A percentile compares a stretch with the other conserved stretches of the same genome.
phyloP scores from a whole-genome alignment of 495 filamentous ascomycete genomes.

The Penicillium crystallinum region DNA sequence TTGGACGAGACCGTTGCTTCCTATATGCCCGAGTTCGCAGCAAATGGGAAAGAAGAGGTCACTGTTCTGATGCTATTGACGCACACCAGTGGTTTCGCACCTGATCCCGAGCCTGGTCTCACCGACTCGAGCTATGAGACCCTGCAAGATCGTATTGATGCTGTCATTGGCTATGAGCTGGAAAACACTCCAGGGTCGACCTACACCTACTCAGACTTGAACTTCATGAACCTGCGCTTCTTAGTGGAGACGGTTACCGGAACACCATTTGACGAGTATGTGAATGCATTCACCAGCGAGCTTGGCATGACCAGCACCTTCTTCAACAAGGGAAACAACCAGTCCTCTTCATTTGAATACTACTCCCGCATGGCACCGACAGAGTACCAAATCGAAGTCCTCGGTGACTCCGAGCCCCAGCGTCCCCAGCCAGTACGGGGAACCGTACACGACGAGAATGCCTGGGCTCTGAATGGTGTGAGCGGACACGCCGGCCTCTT shows the following conservation, averaged over 20 bases:
- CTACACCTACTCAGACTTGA: conserved; percentile 25
- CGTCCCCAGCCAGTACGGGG: conserved; percentile 28
- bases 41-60: conserved; percentile 24
- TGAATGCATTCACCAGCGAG: conserved; percentile 12
- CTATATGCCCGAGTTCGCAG: conserved; percentile 22
- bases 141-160: conserved; percentile 17
- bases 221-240: conserved; percentile 24
- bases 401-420: conserved; percentile 18
- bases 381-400: conserved; percentile 24
- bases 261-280: conserved; percentile 16
- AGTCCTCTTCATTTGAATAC: conserved; percentile 10
- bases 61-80: conserved; percentile 23
- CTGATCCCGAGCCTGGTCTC: conserved; percentile 15
- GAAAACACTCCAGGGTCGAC: conserved; percentile 20
- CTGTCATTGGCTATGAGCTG: conserved; percentile 18
- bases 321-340: conserved; percentile 25
- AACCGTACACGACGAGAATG: conserved; percentile 28
- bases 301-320: conserved; percentile 26
- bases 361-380: conserved; percentile 23
- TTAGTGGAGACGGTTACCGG: conserved; percentile 20
- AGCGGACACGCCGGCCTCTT: conserved; percentile 27
- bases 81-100: conserved; percentile 24
- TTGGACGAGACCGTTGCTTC: conserved; percentile 18
- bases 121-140: conserved; percentile 9
- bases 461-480: conserved; percentile 22